Evolutionary conservation across 495 filamentous ascomycete genomes (phyloP).

Genomic region (Aspergillus panamensis): DNA sequence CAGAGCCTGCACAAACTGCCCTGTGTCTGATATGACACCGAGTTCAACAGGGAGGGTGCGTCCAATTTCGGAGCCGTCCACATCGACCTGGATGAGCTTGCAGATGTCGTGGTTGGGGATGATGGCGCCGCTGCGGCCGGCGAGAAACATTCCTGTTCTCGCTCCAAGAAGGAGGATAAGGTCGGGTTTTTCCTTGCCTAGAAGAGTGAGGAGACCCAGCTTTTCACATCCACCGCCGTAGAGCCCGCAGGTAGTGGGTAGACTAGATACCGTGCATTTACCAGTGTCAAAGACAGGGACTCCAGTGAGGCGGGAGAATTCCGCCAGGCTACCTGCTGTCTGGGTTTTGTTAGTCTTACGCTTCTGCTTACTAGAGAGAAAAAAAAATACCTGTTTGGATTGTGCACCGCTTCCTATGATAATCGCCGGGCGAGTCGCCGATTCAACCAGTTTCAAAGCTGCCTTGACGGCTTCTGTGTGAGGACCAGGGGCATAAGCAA

Average conservation of each 20-base stretch:
- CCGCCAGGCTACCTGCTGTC: constrained; percentile 17
- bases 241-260: constrained; percentile 12
- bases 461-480: constrained; percentile 18
- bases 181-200: constrained; percentile 17
- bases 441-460: constrained; percentile 16
- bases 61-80: constrained; percentile 27
- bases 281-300: constrained; percentile 27
- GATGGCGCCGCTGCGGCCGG: constrained; percentile 24
- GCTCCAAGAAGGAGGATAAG: constrained; percentile 27
- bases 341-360: neutral
- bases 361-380: neutral
- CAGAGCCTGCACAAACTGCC: constrained; percentile 19
- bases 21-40: constrained; percentile 26
- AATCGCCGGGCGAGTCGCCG: constrained; percentile 22
- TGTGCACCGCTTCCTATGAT: constrained; percentile 26
- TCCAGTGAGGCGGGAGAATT: constrained; percentile 17
- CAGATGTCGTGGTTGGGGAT: constrained; percentile 24
- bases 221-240: constrained; percentile 14
- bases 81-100: constrained; percentile 27
- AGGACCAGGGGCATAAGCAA: constrained; percentile 22
- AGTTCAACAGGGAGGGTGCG: constrained; percentile 24
- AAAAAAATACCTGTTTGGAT: constrained; percentile 14
- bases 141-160: constrained; percentile 31
- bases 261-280: constrained; percentile 18
- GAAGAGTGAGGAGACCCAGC: constrained; percentile 13